phyloP scores from a whole-genome alignment of 2,329 filamentous ascomycete genomes.

The Sarocladiaceae sp. region DNA sequence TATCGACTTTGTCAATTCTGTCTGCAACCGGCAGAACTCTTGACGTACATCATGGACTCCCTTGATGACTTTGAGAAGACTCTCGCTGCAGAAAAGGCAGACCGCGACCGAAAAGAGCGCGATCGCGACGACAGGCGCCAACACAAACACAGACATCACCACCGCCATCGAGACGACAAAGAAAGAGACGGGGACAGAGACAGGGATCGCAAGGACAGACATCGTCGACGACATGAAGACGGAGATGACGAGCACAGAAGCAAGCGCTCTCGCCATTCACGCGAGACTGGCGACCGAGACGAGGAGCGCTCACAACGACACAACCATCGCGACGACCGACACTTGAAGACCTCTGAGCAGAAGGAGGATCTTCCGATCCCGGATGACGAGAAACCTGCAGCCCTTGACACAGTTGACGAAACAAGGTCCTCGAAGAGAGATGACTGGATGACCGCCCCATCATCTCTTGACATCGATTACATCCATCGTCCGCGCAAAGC shows the following conservation, averaged over 20 bases:
- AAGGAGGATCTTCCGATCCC: slow-evolving; percentile 48
- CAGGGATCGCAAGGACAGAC: slow-evolving; percentile 30
- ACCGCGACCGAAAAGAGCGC: slow-evolving; percentile 43
- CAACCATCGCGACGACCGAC: slow-evolving; percentile 17
- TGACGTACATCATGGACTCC: slow-evolving; percentile 39
- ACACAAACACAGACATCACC: slow-evolving; percentile 41
- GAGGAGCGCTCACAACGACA: slow-evolving; percentile 18
- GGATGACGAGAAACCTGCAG: slow-evolving; percentile 40
- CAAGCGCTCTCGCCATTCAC: slow-evolving; percentile 21
- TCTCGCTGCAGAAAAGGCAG: slow-evolving; percentile 60
- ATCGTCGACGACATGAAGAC: slow-evolving; percentile 19
- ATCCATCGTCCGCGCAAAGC: slow-evolving; percentile 57
- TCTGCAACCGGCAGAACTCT: neutral
- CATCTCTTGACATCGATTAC: slow-evolving; percentile 79
- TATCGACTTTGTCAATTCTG: neutral
- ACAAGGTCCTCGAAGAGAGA: slow-evolving; percentile 55
- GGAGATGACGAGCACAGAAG: slow-evolving; percentile 10
- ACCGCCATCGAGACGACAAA: slow-evolving; percentile 40
- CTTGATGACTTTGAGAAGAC: slow-evolving; percentile 73
- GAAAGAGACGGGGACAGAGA: slow-evolving; percentile 39
- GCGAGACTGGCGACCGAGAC: slow-evolving; percentile 35
- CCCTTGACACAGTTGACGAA: slow-evolving; percentile 20
- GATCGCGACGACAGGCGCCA: slow-evolving; percentile 39
- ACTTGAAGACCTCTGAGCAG: slow-evolving; percentile 38
- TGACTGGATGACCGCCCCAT: slow-evolving; percentile 91